Evolutionary conservation across 140 eudicot genomes (phyloP), one percentile per base, ranked within the genome.

Genomic region (Ambrosia hybrid): DNA sequence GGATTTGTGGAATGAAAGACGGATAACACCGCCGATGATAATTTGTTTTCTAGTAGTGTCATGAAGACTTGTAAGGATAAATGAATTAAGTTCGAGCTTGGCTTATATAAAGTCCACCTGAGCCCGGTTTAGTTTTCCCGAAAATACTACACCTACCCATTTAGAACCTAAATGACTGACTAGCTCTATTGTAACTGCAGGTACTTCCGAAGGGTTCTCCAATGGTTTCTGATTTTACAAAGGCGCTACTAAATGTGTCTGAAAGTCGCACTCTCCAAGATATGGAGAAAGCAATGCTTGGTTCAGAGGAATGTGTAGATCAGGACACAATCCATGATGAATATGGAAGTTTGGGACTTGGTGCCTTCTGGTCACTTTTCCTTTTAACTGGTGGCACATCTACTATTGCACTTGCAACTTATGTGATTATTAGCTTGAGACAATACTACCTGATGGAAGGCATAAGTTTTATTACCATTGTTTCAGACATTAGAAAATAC

Each of bases 291-390:
- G 70, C 21, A 49, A 60, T 60, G 81, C 68, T 76, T 38, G 81
- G 71, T 70, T 76, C 76, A 2, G 81, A 76, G 65, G 34, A 51
- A 3, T 76, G 81, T 69, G 76, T 59, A 37, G 81, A 76, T 10
- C 9, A 12, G 65, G 48, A 61, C 9, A n/a, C 57, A 4, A 14
- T 6, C 21, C 21, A 37, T 16, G 76, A 77, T 48, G 62, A 76
- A 12, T 66, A 56, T 46, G 85, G 73, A 16, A 83, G 84, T 68
- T 65, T 86, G 37, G 83, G 79, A 37, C 74, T 84, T 9, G 8
- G 37, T 67, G 80, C 78, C 67, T 86, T 86, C 52, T 83, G 76
- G 78, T 72, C 81, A 0, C 85, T 86, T 9, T 81, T 86, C 46
- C 57, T 73, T 37, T 67, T 83, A 9, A 77, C 85, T 2, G 83